phyloP scores from a whole-genome alignment of 768 basidiomycete genomes.

The Agrocybe praecox region DNA sequence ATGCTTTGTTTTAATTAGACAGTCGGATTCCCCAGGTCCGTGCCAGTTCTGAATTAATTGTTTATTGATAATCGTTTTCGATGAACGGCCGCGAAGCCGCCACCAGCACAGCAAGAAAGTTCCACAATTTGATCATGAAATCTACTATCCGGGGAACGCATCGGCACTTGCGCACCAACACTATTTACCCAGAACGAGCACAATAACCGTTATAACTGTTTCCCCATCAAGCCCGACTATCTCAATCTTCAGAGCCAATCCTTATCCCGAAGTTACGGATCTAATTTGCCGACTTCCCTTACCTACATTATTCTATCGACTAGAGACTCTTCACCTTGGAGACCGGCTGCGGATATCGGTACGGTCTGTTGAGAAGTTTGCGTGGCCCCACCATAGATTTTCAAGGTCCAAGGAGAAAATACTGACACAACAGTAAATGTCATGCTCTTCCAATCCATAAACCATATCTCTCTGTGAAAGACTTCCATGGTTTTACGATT shows the following conservation, averaged over 20 bases:
- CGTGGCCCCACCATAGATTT: constrained; percentile 77
- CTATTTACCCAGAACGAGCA: too few species aligned
- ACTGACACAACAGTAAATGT: constrained; percentile 74
- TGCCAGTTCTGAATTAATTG: constrained; percentile 36
- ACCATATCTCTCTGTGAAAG: constrained; percentile 76
- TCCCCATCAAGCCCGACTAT: constrained; percentile 34
- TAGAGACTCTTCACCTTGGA: constrained; percentile 84
- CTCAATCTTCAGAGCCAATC: constrained; percentile 33
- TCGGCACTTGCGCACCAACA: too few species aligned
- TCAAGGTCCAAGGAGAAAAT: constrained; percentile 70
- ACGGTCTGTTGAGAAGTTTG: constrained; percentile 71
- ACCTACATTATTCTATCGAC: constrained; percentile 81
- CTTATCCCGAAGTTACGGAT: constrained; percentile 73
- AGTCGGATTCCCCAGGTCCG: constrained; percentile 84
- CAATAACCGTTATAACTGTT: too few species aligned
- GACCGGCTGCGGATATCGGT: constrained; percentile 82
- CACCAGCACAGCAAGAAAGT: too few species aligned
- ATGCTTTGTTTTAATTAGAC: constrained; percentile 87
- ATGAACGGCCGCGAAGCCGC: too few species aligned
- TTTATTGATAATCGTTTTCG: too few species aligned
- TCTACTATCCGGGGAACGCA: too few species aligned
- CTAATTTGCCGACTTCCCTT: constrained; percentile 51
- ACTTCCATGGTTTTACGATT: constrained; percentile 72
- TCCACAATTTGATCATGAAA: too few species aligned
- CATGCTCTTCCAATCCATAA: constrained; percentile 71